Conservation (phyloP, 371 early-diverging fungal genomes). For the Syncephalastrum monosporum region DNA sequence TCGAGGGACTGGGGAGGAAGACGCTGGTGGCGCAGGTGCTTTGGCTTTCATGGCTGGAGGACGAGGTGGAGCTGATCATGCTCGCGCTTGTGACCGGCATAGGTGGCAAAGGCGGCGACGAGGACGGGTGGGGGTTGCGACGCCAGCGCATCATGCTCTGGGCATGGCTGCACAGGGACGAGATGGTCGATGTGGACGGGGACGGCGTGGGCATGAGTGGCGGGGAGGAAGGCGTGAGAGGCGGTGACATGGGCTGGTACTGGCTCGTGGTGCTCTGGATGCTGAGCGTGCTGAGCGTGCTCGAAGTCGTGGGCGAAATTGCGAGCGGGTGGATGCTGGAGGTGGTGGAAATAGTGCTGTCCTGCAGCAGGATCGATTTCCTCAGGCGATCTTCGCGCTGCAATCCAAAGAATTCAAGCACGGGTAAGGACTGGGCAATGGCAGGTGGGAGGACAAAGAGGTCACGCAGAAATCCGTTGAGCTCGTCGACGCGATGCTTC, state of each 20-base stretch:
- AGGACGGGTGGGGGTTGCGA: conserved; percentile 2
- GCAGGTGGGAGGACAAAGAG: conserved; percentile 21
- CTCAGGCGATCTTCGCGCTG: conserved; percentile 19
- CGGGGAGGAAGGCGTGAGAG: not conserved
- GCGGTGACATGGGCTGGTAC: not conserved
- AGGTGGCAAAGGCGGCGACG: conserved; percentile 3
- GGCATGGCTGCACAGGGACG: conserved; percentile 16
- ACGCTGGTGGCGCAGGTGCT: conserved; percentile 13
- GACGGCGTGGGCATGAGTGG: conserved; percentile 1
- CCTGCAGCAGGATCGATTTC: conserved; percentile 18
- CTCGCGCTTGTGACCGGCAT: conserved; percentile 7
- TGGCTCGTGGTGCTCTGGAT: conserved; percentile 10
- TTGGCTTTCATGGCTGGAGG: conserved; percentile 9
- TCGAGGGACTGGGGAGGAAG: conserved; percentile 15
- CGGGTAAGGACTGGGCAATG: conserved; percentile 22
- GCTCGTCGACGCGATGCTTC: conserved; percentile 21
- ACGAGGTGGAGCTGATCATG: conserved; percentile 6
- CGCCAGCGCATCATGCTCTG: conserved; percentile 10
- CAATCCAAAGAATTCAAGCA: conserved; percentile 34
- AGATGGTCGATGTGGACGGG: conserved; percentile 11
- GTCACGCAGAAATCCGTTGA: conserved; percentile 23
- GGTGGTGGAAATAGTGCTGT: conserved; percentile 10
- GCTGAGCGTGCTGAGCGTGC: conserved; percentile 2
- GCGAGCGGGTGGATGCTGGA: conserved; percentile 4
- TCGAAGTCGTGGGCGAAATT: conserved; percentile 1